Percentiles rank a stretch among this genome's conserved stretches.
phyloP scores from a whole-genome alignment of 192 early-diverging fungal genomes.

The Coemansia sp. region DNA sequence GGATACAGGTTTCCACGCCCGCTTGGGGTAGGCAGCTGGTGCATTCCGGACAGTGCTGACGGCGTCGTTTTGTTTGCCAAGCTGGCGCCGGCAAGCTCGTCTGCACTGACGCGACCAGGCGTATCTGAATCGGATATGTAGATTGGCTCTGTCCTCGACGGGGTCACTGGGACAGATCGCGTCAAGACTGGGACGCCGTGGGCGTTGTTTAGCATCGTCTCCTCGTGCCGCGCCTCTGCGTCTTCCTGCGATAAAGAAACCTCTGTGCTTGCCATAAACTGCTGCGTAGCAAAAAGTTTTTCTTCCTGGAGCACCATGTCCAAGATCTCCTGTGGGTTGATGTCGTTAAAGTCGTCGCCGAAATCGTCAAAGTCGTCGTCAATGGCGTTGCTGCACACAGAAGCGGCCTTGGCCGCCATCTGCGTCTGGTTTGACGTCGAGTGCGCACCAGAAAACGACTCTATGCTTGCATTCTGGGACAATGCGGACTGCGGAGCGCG shows the following conservation, averaged over 20 bases:
- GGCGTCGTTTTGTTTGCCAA: not conserved
- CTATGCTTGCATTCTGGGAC: not conserved
- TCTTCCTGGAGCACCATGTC: conserved; percentile 46
- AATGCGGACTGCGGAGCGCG: not conserved
- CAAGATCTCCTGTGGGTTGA: conserved; percentile 45
- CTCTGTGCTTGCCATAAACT: conserved; percentile 16
- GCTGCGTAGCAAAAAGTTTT: conserved; percentile 42
- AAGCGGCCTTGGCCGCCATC: conserved; percentile 1
- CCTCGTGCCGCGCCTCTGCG: conserved; percentile 13
- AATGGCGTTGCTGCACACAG: conserved; percentile 7
- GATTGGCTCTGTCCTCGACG: conserved; percentile 7
- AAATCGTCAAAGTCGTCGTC: conserved; percentile 16
- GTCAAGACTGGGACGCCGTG: conserved; percentile 3
- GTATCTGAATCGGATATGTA: conserved; percentile 33
- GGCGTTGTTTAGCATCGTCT: not conserved
- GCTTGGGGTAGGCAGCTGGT: not conserved
- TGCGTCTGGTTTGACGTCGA: not conserved
- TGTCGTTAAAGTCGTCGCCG: conserved; percentile 9
- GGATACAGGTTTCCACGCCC: conserved; percentile 31
- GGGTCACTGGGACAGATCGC: conserved; percentile 39
- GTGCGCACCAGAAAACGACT: not conserved
- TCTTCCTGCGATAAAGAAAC: conserved; percentile 36
- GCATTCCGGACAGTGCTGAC: conserved; percentile 8
- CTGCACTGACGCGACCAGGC: conserved; percentile 8
- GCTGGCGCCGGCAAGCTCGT: not conserved